Base-by-base conservation (phyloP, 306 rosid genomes). In the Prunus mongolica region DNA sequence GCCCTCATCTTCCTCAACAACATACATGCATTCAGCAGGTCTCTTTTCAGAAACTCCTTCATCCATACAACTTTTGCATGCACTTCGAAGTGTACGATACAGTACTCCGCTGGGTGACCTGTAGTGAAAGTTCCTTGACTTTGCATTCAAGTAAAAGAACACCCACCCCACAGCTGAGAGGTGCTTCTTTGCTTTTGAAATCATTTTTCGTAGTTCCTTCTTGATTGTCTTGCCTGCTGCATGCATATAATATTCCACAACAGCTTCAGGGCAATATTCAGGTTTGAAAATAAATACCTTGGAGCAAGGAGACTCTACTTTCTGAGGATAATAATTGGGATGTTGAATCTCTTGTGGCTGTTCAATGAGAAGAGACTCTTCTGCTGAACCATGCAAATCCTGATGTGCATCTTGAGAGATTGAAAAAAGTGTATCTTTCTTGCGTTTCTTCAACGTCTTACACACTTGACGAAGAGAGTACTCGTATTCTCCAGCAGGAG, bases 11-110 rank as follows among this genome's bases (percentile, higher is more conserved):
- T 84, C 79, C 61, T 81, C 63, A 25, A 60, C 60, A 65, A 60
- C 16, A 57, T 24, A 41, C 16, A 67, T 44, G 75, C 52, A 76
- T 78, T 83, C 80, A 38, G 46, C 56, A 41, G 76, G 79, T 58
- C 71, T 72, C 60, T 38, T 62, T 54, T 73, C 46, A 71, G 79
- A 52, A 71, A 34, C 57, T 25, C 76, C 64, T 81, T 79, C 82
- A 45, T 71, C 27, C 27, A 86, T 60, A 74, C 65, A 85, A 55
- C 58, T 81, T 45, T 38, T 65, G 78, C 96, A 91, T 16, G 89
- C 97, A 45, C 44, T 30, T 65, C 20, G 64, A 73, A 89, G 87
- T 27, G 96, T 76, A 6, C 0, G 0, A 65, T 78, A 82, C 30
- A 18, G 58, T 63, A 1, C 34, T 47, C 84, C 74, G 67, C 46